phyloP scores from a whole-genome alignment of 306 rosid species.

The Fragaria vesca region DNA sequence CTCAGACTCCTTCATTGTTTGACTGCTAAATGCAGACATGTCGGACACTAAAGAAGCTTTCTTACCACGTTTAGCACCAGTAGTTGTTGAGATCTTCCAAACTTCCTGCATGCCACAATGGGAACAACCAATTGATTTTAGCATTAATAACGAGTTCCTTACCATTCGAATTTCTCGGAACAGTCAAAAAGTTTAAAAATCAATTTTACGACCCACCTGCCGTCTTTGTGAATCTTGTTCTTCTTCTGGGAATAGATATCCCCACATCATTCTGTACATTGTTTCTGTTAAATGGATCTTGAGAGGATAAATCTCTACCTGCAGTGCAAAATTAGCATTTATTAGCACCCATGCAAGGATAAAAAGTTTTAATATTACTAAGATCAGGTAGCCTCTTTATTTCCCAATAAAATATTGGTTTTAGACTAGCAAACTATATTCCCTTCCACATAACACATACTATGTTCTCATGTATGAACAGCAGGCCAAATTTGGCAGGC shows the following conservation, averaged over 20 bases:
- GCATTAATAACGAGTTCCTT: conserved; percentile 16
- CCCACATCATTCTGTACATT: conserved; percentile 99
- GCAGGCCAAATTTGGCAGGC: not conserved
- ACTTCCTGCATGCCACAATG: conserved; percentile 61
- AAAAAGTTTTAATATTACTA: not conserved
- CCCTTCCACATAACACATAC: not conserved
- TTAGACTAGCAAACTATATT: not conserved
- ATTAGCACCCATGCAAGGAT: not conserved
- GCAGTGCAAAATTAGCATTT: conserved; percentile 28
- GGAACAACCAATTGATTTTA: conserved; percentile 22
- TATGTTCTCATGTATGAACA: not conserved
- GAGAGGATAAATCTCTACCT: conserved; percentile 94
- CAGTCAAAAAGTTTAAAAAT: conserved; percentile 22
- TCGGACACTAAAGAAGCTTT: conserved; percentile 62
- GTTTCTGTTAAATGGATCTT: conserved; percentile 97
- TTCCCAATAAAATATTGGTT: not conserved
- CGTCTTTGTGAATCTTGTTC: conserved; percentile 96
- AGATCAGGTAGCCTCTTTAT: not conserved
- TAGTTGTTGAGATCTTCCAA: conserved; percentile 97
- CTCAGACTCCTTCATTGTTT: conserved; percentile 67
- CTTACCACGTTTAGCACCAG: conserved; percentile 90
- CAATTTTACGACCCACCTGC: conserved; percentile 60
- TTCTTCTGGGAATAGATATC: conserved; percentile 91
- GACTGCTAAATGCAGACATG: conserved; percentile 56
- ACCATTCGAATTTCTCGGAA: conserved; percentile 17